These are phyloP conservation scores for Saccharum spontaneum DNA, from an alignment of 176 grass and related monocot species.

Conservation along the genomic window DNA sequence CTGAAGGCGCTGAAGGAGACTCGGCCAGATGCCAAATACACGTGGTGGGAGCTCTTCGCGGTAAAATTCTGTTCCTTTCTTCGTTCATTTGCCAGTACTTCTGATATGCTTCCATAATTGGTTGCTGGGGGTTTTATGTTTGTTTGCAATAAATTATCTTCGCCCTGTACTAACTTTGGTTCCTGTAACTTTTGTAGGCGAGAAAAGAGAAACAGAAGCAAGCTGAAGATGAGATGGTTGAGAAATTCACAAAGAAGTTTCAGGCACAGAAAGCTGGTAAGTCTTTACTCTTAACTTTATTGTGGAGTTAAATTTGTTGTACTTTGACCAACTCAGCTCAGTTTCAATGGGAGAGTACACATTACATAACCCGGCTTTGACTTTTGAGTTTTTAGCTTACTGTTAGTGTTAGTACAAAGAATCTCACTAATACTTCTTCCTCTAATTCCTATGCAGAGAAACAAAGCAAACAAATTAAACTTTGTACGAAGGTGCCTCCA, in stretches of 20 bases:
- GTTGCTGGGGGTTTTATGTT: background rate
- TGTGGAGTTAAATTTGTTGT: background rate
- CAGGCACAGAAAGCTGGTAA: constrained; percentile 48
- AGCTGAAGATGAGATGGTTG: constrained; percentile 34
- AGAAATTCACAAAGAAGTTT: constrained; percentile 37
- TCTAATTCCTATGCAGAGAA: constrained; percentile 38
- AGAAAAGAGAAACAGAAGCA: constrained; percentile 36
- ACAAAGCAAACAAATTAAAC: constrained; percentile 60
- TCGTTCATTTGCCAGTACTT: background rate
- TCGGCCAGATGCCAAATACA: background rate
- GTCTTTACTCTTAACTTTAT: background rate
- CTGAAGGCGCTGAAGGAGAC: background rate
- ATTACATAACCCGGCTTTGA: background rate
- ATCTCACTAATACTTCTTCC: background rate
- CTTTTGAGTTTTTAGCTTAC: background rate
- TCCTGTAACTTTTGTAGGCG: constrained; percentile 15
- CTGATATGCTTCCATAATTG: background rate
- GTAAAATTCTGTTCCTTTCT: constrained; percentile 13
- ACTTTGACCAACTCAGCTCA: background rate
- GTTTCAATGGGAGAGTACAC: background rate
- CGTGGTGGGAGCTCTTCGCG: constrained; percentile 42
- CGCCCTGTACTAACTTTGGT: background rate
- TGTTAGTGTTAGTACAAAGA: background rate
- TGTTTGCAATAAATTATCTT: background rate
- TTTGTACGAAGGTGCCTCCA: constrained; percentile 54